A percentile compares a stretch with the other conserved stretches of the same genome.
Conservation (phyloP, 164 flowering plant genomes). For the Echeveria elegans region DNA sequence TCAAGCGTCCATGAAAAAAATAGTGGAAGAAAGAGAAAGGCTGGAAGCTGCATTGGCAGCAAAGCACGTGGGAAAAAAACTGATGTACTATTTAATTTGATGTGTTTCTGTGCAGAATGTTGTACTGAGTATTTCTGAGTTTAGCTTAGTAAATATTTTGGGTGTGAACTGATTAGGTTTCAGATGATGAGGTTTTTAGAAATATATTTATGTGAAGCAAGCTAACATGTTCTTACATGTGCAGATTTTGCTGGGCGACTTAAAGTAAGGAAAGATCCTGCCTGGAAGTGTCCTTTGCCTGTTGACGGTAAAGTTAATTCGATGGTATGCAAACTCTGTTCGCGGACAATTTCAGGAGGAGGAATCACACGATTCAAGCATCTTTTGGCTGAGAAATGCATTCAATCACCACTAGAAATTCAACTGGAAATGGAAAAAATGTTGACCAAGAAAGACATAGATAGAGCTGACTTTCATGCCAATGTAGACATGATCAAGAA, state of each 20-base stretch:
- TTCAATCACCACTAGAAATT: neutral
- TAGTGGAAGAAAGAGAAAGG: slow-evolving; percentile 5
- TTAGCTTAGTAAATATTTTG: neutral
- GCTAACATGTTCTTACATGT: neutral
- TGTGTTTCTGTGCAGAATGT: neutral
- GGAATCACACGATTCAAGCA: slow-evolving; percentile 7
- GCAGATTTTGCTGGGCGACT: neutral
- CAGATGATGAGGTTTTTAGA: neutral
- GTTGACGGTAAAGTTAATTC: neutral
- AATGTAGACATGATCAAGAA: neutral
- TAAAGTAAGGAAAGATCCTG: slow-evolving; percentile 6
- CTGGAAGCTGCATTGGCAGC: neutral
- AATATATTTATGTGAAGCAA: too few relatives aligned
- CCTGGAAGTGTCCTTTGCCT: neutral
- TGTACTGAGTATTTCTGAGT: neutral
- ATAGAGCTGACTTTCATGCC: neutral
- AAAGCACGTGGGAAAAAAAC: neutral
- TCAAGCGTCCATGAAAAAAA: slow-evolving; percentile 1
- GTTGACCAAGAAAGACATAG: slow-evolving; percentile 6
- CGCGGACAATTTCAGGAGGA: slow-evolving; percentile 2
- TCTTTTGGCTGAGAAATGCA: neutral
- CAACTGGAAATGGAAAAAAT: slow-evolving; percentile 1
- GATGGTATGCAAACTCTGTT: slow-evolving; percentile 8
- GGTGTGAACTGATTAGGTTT: neutral
- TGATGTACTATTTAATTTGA: neutral